phyloP scores from a whole-genome alignment of 148 eudicot genomes.

The Camellia granthamiana region DNA sequence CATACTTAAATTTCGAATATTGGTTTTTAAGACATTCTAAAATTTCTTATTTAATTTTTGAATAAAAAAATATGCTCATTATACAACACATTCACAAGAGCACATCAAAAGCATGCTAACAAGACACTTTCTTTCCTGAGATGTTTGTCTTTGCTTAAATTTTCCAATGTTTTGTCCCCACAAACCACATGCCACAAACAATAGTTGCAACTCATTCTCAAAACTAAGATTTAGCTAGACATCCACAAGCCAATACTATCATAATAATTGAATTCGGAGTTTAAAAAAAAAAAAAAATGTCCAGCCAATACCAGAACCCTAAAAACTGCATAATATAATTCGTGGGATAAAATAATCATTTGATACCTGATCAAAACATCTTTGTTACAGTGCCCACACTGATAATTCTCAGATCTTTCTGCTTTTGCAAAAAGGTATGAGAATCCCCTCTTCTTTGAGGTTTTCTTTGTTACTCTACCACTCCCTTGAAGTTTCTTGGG shows the following conservation, averaged over 20 bases:
- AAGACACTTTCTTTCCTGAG: neutral
- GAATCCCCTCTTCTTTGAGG: conserved; percentile 52
- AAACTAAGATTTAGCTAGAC: neutral
- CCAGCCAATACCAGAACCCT: neutral
- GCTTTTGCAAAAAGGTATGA: conserved; percentile 78
- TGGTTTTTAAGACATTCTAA: neutral
- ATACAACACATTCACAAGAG: neutral
- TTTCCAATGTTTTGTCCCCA: neutral
- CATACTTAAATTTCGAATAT: neutral
- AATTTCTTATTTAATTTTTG: neutral
- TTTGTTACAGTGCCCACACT: conserved; percentile 84
- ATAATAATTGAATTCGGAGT: neutral
- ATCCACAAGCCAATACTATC: neutral
- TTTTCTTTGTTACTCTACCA: conserved; percentile 34
- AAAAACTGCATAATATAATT: neutral
- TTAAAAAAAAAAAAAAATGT: neutral
- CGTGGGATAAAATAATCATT: conserved; percentile 6
- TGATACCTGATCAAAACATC: conserved; percentile 74
- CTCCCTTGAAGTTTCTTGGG: conserved; percentile 35
- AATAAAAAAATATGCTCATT: neutral
- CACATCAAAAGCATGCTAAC: neutral
- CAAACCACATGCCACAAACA: neutral
- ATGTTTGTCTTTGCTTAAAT: neutral
- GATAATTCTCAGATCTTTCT: conserved; percentile 54
- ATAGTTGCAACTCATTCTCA: neutral